Evolutionary conservation across 805 yeast genomes (phyloP), one percentile per base, ranked within the genome.

Genomic region (Komagataella pastoris): DNA sequence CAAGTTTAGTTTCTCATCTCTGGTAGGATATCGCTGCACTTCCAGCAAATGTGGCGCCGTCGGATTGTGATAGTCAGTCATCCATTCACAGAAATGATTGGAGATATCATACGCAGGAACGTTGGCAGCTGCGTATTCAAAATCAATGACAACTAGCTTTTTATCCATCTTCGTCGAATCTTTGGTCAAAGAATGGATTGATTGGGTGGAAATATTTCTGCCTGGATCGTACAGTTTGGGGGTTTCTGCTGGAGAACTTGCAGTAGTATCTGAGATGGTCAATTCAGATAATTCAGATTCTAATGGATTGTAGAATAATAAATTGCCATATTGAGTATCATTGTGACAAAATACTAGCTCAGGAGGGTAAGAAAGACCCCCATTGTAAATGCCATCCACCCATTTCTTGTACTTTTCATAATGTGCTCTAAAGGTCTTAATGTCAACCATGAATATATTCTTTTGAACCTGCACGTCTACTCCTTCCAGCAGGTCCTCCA

Each of bases 41-140:
- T 77, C 73, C n/a, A 85, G 69, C 52, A 67, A 76, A 63, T 84
- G 79, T 44, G 73, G 64, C 14, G 72, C 67, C 17, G 72, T 69
- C 1, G 81, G 77, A 57, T 80, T 78, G 61, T 84, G 87, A 63
- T 91, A 93, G 69, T 93, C 88, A 49, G 88, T 77, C 97, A 90
- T 93, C 99, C 99, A 91, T 69, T 91, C 99, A 56, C 86, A 77
- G 58, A 93, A 86, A 69, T 93, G 99, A 65, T 93, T 90, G 12
- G 90, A 90, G 52, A 93, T 78, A 64, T 93, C 99, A 63, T 74
- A 88, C 2, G 95, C 96, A 1, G 96, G 88, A 47, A 82, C 73
- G 61, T 90, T 93, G 8, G 95, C 81, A 1, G 97, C 97, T 0
- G 96, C 81, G 65, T 91, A 93, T 68, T 93, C 99, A 65, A 93